phyloP scores from a whole-genome alignment of 176 grass and related monocot species.

The Oryza longistaminata region DNA sequence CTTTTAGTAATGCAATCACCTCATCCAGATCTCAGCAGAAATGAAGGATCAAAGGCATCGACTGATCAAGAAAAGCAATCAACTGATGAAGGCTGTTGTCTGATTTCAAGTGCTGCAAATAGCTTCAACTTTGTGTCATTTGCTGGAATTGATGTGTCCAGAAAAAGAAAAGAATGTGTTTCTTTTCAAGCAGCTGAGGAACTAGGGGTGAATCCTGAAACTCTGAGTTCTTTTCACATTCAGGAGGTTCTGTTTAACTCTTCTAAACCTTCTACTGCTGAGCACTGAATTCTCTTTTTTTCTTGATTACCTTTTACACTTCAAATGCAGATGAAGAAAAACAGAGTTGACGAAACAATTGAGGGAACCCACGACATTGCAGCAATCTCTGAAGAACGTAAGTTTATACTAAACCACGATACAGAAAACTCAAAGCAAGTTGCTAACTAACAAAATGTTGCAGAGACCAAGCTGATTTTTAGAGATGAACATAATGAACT shows the following conservation, averaged over 20 bases:
- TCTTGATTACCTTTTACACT: conserved; percentile 12
- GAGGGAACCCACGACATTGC: background rate
- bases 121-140: background rate
- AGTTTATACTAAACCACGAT: background rate
- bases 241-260: conserved; percentile 11
- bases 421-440: background rate
- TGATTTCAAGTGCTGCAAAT: background rate
- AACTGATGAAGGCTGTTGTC: conserved; percentile 15
- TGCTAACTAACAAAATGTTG: conserved; percentile 8
- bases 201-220: background rate
- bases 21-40: background rate
- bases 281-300: background rate
- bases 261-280: background rate
- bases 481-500: background rate
- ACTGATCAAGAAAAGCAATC: conserved; percentile 15
- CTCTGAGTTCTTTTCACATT: conserved; percentile 2
- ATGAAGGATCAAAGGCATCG: conserved; percentile 12
- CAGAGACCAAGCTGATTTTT: background rate
- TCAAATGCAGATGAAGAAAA: conserved; percentile 4
- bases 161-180: conserved; percentile 11
- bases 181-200: background rate
- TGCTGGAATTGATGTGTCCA: conserved; percentile 14
- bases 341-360: background rate
- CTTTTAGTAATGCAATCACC: conserved; percentile 6
- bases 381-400: conserved; percentile 13